Evolutionary conservation across 2,329 filamentous ascomycete species (phyloP).

Genomic region (Penicillium paneum): DNA sequence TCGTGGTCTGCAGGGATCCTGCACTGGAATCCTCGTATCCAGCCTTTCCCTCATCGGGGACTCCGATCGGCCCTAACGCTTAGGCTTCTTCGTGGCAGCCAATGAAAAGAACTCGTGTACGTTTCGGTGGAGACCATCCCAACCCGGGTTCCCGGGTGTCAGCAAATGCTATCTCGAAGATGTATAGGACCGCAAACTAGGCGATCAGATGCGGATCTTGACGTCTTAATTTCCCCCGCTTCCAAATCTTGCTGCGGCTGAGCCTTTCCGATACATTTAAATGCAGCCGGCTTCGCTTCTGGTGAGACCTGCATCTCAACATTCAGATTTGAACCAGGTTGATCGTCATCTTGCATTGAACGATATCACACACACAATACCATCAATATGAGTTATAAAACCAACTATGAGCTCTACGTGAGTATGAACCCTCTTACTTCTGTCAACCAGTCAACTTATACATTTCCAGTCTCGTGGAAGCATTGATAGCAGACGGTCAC

Average conservation of each 20-base stretch:
- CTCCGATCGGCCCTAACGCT: constrained; percentile 13
- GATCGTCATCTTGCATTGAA: constrained; percentile 1
- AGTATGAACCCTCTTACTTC: constrained; percentile 13
- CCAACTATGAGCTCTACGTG: constrained; percentile 41
- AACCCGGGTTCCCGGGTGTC: constrained; percentile 9
- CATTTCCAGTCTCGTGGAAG: constrained; percentile 25
- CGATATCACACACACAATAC: no score
- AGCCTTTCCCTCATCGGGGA: constrained; percentile 7
- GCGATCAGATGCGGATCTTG: constrained; percentile 12
- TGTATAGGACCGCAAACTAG: neutral
- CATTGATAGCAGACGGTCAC: constrained; percentile 28
- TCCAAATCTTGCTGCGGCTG: constrained; percentile 13
- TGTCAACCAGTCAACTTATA: neutral
- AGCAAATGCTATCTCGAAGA: constrained; percentile 6
- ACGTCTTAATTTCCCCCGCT: constrained; percentile 10
- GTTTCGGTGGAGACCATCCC: neutral
- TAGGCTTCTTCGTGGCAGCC: constrained; percentile 1
- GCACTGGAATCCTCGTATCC: neutral
- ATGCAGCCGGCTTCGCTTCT: constrained; percentile 7
- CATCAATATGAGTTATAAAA: constrained; percentile 37
- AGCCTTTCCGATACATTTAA: constrained; percentile 14
- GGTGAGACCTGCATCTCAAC: constrained; percentile 14
- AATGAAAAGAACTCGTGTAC: constrained; percentile 5
- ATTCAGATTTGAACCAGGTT: constrained; percentile 4
- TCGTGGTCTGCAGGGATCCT: constrained; percentile 8